Percentiles rank a stretch among this genome's conserved stretches.
Evolutionary conservation across 1,284 basidiomycete species (phyloP).

Genomic region (Rhodotorula sp.): DNA sequence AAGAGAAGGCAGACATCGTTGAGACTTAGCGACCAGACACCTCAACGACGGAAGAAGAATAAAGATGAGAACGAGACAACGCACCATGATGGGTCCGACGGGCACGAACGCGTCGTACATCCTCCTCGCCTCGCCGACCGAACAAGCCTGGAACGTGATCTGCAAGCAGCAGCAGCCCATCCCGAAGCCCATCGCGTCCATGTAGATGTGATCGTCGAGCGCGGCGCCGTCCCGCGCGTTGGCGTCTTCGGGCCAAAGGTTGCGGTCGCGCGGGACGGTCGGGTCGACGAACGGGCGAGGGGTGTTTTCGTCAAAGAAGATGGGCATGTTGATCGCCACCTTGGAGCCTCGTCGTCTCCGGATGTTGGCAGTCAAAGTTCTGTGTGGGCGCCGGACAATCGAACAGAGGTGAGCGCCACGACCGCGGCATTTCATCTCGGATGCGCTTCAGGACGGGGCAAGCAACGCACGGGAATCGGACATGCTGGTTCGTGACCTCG

Average conservation of each 20-base stretch:
- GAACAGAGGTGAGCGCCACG: not conserved
- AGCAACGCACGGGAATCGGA: constrained; percentile 84
- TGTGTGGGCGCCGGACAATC: constrained; percentile 47
- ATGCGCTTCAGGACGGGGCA: constrained; percentile 1
- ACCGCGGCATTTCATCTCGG: not conserved
- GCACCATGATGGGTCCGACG: constrained; percentile 86
- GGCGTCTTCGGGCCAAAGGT: constrained; percentile 73
- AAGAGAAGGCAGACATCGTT: not conserved
- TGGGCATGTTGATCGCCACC: constrained; percentile 91
- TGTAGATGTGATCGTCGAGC: constrained; percentile 85
- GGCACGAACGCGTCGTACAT: constrained; percentile 95
- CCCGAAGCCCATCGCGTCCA: constrained; percentile 99
- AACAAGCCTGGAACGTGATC: constrained; percentile 95
- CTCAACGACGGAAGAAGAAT: constrained; percentile 1
- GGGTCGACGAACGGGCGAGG: constrained; percentile 86
- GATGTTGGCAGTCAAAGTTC: constrained; percentile 94
- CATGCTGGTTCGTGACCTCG: constrained; percentile 94
- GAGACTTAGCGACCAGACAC: not conserved
- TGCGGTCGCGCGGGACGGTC: constrained; percentile 78
- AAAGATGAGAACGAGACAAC: constrained; percentile 40
- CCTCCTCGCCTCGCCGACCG: constrained; percentile 82
- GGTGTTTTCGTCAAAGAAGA: constrained; percentile 85
- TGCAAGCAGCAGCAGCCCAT: constrained; percentile 99
- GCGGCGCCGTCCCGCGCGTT: constrained; percentile 88
- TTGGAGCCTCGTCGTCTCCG: constrained; percentile 84